Conservation (phyloP, 1,284 basidiomycete genomes). For the Trametes sp. region DNA sequence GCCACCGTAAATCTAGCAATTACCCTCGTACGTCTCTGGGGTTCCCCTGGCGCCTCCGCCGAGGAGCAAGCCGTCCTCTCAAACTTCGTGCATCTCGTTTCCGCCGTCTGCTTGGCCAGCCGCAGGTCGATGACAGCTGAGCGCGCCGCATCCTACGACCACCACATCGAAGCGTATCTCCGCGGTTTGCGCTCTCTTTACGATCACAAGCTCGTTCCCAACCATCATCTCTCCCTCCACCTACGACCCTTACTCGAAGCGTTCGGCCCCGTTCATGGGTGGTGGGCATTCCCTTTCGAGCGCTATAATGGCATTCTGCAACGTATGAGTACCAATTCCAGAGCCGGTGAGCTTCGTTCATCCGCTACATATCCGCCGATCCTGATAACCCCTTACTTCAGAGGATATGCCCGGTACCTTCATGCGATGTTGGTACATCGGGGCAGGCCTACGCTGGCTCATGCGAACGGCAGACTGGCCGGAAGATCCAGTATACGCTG, state of each 20-base stretch:
- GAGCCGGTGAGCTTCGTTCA: slow-evolving; percentile 43
- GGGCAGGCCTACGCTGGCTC: slow-evolving; percentile 13
- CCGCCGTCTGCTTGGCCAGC: slow-evolving; percentile 39
- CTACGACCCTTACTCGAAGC: slow-evolving; percentile 34
- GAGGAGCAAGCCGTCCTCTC: slow-evolving; percentile 24
- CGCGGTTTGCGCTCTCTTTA: slow-evolving; percentile 38
- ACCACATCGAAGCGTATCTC: slow-evolving; percentile 42
- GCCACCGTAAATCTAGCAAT: slow-evolving; percentile 41
- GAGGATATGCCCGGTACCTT: slow-evolving; percentile 23
- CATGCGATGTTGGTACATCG: slow-evolving; percentile 23
- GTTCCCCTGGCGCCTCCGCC: slow-evolving; percentile 6
- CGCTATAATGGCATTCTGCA: slow-evolving; percentile 38
- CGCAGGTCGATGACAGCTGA: slow-evolving; percentile 31
- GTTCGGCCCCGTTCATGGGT: slow-evolving; percentile 47
- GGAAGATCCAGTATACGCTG: not conserved
- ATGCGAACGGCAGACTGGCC: slow-evolving; percentile 19
- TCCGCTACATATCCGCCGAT: not conserved
- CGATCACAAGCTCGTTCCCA: slow-evolving; percentile 39
- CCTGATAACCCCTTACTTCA: not conserved
- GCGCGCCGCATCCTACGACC: slow-evolving; percentile 35
- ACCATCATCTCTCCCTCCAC: slow-evolving; percentile 49
- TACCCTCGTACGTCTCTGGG: slow-evolving; percentile 47
- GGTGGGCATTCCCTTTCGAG: slow-evolving; percentile 32
- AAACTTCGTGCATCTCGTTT: not conserved
- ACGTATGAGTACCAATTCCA: slow-evolving; percentile 40